Conservation (phyloP, 225 moss, liverwort and hornwort genomes). For the Climacium dendroides region DNA sequence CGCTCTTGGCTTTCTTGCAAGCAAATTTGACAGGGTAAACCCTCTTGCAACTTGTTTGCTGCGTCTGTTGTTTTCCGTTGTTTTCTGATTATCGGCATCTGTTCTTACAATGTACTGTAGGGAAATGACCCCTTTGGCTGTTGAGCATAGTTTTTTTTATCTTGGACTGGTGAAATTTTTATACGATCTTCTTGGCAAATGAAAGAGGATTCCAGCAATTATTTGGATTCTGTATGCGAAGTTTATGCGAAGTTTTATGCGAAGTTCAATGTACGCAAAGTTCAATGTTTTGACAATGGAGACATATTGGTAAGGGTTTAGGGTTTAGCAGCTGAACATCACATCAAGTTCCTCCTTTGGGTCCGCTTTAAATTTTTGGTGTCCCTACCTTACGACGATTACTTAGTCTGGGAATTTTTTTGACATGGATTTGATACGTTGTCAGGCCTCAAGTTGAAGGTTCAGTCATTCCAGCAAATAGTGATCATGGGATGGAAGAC, state of each 20-base stretch:
- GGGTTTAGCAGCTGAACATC: neutral
- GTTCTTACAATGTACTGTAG: neutral
- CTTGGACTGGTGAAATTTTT: neutral
- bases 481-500: slow-evolving; percentile 12
- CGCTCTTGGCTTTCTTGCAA: slow-evolving; percentile 69
- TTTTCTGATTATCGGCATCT: neutral
- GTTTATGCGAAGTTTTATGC: neutral
- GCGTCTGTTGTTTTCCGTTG: neutral
- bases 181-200: neutral
- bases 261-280: no score
- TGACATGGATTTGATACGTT: neutral
- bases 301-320: neutral
- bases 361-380: neutral
- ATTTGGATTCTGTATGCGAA: neutral
- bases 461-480: slow-evolving; percentile 24
- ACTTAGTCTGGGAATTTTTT: neutral
- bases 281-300: neutral
- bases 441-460: slow-evolving; percentile 60
- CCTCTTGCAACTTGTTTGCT: neutral
- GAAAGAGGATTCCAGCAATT: neutral
- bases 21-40: slow-evolving; percentile 85
- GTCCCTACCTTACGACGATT: neutral
- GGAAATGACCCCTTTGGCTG: neutral
- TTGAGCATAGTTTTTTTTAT: neutral
- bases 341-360: neutral